phyloP scores from a whole-genome alignment of 495 filamentous ascomycete species.

The Penicillium robsamsonii region DNA sequence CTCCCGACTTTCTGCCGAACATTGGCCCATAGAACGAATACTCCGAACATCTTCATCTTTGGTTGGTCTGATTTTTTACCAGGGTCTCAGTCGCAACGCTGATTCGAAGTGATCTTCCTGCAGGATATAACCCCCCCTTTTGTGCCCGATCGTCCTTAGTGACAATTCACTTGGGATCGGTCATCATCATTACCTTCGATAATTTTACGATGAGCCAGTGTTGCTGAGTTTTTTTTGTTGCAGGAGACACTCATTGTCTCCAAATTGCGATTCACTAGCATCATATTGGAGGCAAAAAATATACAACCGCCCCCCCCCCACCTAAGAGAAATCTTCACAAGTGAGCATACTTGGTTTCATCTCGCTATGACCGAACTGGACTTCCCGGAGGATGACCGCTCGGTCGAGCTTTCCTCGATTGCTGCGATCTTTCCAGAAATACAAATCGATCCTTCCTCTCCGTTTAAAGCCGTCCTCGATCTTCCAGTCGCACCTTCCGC shows the following conservation, averaged over 20 bases:
- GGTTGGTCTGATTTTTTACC: neutral
- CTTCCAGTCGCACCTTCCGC: slow-evolving; percentile 67
- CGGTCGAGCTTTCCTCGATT: slow-evolving; percentile 78
- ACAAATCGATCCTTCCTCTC: slow-evolving; percentile 50
- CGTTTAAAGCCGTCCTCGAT: slow-evolving; percentile 66
- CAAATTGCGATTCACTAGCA: neutral
- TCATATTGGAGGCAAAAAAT: neutral
- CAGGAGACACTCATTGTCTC: slow-evolving; percentile 2
- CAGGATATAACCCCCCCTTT: slow-evolving; percentile 15
- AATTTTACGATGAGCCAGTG: neutral
- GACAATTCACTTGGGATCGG: slow-evolving; percentile 6
- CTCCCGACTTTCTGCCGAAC: slow-evolving; percentile 17
- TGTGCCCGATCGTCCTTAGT: slow-evolving; percentile 20
- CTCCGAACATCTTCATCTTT: slow-evolving; percentile 18
- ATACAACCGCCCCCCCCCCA: neutral
- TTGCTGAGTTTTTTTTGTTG: neutral
- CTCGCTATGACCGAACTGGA: slow-evolving; percentile 31
- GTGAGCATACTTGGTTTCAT: neutral
- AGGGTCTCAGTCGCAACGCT: slow-evolving; percentile 10
- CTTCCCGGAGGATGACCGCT: slow-evolving; percentile 61
- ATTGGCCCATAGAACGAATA: slow-evolving; percentile 18
- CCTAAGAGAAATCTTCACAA: slow-evolving; percentile 5
- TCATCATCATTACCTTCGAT: slow-evolving; percentile 2
- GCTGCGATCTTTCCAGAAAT: slow-evolving; percentile 89
- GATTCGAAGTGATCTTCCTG: slow-evolving; percentile 12